Evolutionary conservation across 2,329 filamentous ascomycete genomes (phyloP).

Genomic region (Karstenula rhodostoma): DNA sequence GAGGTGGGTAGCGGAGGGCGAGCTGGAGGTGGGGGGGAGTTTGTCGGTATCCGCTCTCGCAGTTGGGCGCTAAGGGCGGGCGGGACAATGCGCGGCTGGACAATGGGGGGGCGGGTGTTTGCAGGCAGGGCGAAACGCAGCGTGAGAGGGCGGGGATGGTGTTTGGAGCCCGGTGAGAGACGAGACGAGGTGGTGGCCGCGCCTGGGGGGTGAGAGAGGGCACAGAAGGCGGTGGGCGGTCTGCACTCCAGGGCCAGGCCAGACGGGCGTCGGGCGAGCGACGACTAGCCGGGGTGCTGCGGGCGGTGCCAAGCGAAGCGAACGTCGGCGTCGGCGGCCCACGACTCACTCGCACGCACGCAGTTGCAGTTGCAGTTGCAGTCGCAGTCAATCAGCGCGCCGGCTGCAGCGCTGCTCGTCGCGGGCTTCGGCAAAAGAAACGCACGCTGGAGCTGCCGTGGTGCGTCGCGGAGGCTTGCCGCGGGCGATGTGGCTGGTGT

Average conservation of each 20-base stretch:
- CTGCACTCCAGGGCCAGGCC: slow-evolving; percentile 3
- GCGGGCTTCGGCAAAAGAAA: slow-evolving; percentile 32
- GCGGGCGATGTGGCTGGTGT: slow-evolving; percentile 4
- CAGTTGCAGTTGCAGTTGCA: too few relatives aligned
- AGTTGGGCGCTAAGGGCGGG: slow-evolving; percentile 7
- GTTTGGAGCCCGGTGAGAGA: not conserved
- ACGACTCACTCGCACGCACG: slow-evolving; percentile 27
- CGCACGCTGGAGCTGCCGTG: slow-evolving; percentile 22
- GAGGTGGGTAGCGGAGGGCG: slow-evolving; percentile 30
- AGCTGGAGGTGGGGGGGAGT: slow-evolving; percentile 42
- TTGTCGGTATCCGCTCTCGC: slow-evolving; percentile 21
- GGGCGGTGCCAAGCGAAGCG: slow-evolving; percentile 32
- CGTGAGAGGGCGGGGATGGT: slow-evolving; percentile 9
- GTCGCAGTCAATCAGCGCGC: slow-evolving; percentile 25
- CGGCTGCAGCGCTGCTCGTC: slow-evolving; percentile 26
- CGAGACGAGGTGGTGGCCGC: not conserved
- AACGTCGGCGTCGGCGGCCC: slow-evolving; percentile 24
- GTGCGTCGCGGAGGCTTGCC: slow-evolving; percentile 22
- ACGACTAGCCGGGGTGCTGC: slow-evolving; percentile 1
- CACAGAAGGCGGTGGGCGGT: slow-evolving; percentile 12
- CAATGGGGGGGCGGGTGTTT: slow-evolving; percentile 2
- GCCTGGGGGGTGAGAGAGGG: not conserved
- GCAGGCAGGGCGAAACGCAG: not conserved
- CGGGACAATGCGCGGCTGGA: slow-evolving; percentile 21
- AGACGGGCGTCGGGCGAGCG: not conserved